phyloP scores from a whole-genome alignment of 495 filamentous ascomycete genomes.

The Penicillium tannophilum region DNA sequence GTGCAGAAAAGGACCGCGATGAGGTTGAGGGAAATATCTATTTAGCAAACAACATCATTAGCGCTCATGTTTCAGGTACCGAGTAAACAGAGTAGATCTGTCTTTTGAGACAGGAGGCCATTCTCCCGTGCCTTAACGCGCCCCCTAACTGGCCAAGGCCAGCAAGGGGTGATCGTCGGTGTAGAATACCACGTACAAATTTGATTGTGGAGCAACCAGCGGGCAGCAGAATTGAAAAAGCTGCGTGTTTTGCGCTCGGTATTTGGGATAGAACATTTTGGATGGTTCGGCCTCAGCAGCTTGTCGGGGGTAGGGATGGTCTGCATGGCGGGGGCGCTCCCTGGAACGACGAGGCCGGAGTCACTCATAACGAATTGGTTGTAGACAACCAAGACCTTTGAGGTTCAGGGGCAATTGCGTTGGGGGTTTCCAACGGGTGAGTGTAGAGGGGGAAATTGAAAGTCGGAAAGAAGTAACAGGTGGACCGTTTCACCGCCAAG shows the following conservation, averaged over 20 bases:
- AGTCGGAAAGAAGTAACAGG: background rate
- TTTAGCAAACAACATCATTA: background rate
- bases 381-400: background rate
- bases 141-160: background rate
- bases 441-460: background rate
- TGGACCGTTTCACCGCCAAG: background rate
- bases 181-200: background rate
- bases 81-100: background rate
- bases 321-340: background rate
- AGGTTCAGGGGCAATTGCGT: background rate
- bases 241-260: background rate
- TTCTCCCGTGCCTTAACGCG: background rate
- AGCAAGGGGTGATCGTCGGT: background rate
- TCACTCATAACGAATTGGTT: background rate
- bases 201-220: conserved; percentile 1
- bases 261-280: background rate
- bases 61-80: background rate
- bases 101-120: background rate
- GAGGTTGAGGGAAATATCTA: background rate
- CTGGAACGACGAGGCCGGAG: background rate
- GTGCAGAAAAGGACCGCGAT: background rate
- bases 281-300: background rate
- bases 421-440: background rate
- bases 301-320: background rate
- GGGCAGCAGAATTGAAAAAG: background rate